These are phyloP conservation scores for Trichophaea hybrida DNA, from an alignment of 2,329 filamentous ascomycete genomes.

Conservation along the genomic window DNA sequence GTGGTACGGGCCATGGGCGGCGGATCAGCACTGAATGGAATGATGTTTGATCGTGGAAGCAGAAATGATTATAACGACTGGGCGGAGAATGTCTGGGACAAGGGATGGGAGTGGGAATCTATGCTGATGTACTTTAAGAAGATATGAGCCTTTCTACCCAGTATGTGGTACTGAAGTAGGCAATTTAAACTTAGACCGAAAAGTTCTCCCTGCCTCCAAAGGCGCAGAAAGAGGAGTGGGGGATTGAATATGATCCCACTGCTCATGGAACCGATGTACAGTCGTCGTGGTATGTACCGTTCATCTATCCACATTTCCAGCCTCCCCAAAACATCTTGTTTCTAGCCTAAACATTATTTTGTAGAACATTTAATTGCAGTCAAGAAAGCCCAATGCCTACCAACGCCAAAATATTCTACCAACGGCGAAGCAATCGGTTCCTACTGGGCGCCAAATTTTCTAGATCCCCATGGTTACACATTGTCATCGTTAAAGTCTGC, in stretches of 20 bases:
- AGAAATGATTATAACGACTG: conserved; percentile 42
- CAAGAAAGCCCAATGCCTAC: conserved; percentile 31
- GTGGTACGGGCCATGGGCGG: conserved; percentile 28
- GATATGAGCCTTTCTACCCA: conserved; percentile 20
- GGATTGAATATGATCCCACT: conserved; percentile 32
- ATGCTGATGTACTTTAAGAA: conserved; percentile 28
- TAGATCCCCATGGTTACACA: conserved; percentile 30
- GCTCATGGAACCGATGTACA: conserved; percentile 36
- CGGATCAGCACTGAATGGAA: conserved; percentile 29
- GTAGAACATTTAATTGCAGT: conserved; percentile 30
- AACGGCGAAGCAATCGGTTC: conserved; percentile 31
- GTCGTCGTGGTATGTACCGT: conserved; percentile 36
- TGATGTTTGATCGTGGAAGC: conserved; percentile 33
- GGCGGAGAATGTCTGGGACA: conserved; percentile 41
- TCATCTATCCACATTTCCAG: conserved; percentile 28
- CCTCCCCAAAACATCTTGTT: too few relatives aligned
- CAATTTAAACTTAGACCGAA: conserved; percentile 25
- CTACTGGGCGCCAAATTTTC: conserved; percentile 30
- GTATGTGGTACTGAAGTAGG: background rate
- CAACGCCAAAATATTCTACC: conserved; percentile 31
- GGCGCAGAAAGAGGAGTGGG: conserved; percentile 16
- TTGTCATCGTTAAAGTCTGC: conserved; percentile 32
- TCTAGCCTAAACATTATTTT: too few relatives aligned
- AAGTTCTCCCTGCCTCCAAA: conserved; percentile 34
- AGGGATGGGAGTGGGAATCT: conserved; percentile 44